Conservation (phyloP, 2,329 filamentous ascomycete species). For the Fusarium foetens region DNA sequence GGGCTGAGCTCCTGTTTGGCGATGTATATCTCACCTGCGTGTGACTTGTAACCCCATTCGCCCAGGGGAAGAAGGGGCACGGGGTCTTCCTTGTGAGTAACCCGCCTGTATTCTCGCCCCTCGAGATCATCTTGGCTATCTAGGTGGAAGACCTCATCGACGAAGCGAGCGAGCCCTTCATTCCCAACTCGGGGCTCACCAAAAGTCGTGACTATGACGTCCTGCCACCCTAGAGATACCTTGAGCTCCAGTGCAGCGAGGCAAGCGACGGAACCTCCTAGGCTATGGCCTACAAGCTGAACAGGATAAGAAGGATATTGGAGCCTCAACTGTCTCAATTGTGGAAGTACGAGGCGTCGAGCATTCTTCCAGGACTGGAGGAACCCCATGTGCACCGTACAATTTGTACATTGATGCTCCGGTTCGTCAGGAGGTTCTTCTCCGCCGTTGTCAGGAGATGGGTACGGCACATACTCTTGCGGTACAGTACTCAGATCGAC, state of each 20-base stretch:
- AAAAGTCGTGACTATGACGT: constrained; percentile 86
- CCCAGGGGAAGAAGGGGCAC: constrained; percentile 85
- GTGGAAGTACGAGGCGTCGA: constrained; percentile 73
- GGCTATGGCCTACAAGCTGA: constrained; percentile 86
- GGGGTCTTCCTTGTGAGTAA: constrained; percentile 89
- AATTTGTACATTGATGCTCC: constrained; percentile 78
- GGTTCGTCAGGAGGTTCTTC: constrained; percentile 49
- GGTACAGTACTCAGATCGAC: constrained; percentile 89
- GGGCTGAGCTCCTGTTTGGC: constrained; percentile 76
- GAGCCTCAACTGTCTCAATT: constrained; percentile 67
- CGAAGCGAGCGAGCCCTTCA: constrained; percentile 61
- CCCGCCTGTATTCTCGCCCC: constrained; percentile 70
- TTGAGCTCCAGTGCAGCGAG: constrained; percentile 86
- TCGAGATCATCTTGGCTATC: constrained; percentile 48
- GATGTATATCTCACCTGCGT: constrained; percentile 90
- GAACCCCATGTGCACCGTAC: constrained; percentile 93
- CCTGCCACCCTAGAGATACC: constrained; percentile 75
- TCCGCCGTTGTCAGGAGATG: constrained; percentile 61
- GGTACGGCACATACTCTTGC: constrained; percentile 91
- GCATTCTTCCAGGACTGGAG: constrained; percentile 84
- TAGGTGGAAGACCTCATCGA: constrained; percentile 64
- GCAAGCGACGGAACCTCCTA: constrained; percentile 91
- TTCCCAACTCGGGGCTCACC: constrained; percentile 82
- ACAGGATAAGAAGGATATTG: constrained; percentile 77
- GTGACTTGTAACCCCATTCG: constrained; percentile 89